Evolutionary conservation across 192 early-diverging fungal species (phyloP).

Genomic region (Coemansia sp.): DNA sequence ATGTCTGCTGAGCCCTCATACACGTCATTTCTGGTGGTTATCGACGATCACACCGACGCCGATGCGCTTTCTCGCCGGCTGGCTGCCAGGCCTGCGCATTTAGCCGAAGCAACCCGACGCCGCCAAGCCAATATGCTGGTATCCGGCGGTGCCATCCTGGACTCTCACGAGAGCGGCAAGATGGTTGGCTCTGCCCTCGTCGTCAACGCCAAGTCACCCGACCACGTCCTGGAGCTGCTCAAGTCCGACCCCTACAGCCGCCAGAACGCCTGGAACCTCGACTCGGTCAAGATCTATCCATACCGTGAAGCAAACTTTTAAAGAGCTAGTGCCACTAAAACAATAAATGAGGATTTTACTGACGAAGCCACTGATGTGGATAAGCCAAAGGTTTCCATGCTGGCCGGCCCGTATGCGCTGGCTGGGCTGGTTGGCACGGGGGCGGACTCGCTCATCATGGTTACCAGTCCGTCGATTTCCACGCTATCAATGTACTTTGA

Average conservation of each 20-base stretch:
- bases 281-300: slow-evolving; percentile 18
- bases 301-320: slow-evolving; percentile 22
- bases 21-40: slow-evolving; percentile 52
- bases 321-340: not conserved
- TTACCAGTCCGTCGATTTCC: slow-evolving; percentile 11
- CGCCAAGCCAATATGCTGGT: slow-evolving; percentile 38
- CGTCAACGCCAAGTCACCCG: slow-evolving; percentile 45
- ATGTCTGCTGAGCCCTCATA: not conserved
- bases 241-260: slow-evolving; percentile 55
- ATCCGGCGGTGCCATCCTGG: slow-evolving; percentile 56
- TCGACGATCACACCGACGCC: slow-evolving; percentile 54
- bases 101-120: slow-evolving; percentile 33
- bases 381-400: too few relatives aligned
- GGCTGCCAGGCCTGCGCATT: slow-evolving; percentile 44
- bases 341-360: not conserved
- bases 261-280: slow-evolving; percentile 56
- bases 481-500: slow-evolving; percentile 16
- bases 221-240: slow-evolving; percentile 51
- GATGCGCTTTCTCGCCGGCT: slow-evolving; percentile 51
- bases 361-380: too few relatives aligned
- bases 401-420: too few relatives aligned
- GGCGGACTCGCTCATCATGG: not conserved
- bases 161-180: slow-evolving; percentile 50
- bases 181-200: slow-evolving; percentile 60
- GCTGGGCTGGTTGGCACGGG: too few relatives aligned